phyloP scores from a whole-genome alignment of 2,329 filamentous ascomycete species.

The Pestalotiopsis sp. region DNA sequence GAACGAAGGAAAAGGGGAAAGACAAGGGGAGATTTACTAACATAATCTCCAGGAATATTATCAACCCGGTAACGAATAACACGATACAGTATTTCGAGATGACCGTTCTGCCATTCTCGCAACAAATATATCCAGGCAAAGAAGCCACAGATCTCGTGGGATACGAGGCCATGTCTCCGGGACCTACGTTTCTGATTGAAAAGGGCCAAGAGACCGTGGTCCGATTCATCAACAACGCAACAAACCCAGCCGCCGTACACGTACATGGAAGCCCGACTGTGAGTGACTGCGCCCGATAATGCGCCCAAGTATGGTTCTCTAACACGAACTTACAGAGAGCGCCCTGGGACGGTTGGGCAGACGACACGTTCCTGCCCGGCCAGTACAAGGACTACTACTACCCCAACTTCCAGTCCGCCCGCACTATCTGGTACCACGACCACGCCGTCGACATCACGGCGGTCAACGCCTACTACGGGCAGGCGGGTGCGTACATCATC shows the following conservation, averaged over 20 bases:
- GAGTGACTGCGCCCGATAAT: not conserved
- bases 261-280: slow-evolving; percentile 55
- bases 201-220: slow-evolving; percentile 55
- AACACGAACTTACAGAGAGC: not conserved
- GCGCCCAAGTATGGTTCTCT: no score
- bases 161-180: slow-evolving; percentile 58
- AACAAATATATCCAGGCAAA: slow-evolving; percentile 40
- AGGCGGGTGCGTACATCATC: slow-evolving; percentile 59
- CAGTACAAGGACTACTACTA: slow-evolving; percentile 58
- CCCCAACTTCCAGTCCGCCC: slow-evolving; percentile 55
- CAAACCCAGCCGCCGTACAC: slow-evolving; percentile 49
- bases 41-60: slow-evolving; percentile 27
- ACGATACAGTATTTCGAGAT: slow-evolving; percentile 40
- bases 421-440: slow-evolving; percentile 62
- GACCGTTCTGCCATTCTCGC: slow-evolving; percentile 33
- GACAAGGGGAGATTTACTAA: not conserved
- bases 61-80: slow-evolving; percentile 37
- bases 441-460: slow-evolving; percentile 47
- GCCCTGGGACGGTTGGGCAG: slow-evolving; percentile 50
- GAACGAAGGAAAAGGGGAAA: no score
- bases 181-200: slow-evolving; percentile 53
- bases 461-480: slow-evolving; percentile 58
- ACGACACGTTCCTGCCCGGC: slow-evolving; percentile 51
- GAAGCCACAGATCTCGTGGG: slow-evolving; percentile 37
- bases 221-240: slow-evolving; percentile 53